Conservation (phyloP, 305 asterid genomes). For the Fraxinus baroniana region DNA sequence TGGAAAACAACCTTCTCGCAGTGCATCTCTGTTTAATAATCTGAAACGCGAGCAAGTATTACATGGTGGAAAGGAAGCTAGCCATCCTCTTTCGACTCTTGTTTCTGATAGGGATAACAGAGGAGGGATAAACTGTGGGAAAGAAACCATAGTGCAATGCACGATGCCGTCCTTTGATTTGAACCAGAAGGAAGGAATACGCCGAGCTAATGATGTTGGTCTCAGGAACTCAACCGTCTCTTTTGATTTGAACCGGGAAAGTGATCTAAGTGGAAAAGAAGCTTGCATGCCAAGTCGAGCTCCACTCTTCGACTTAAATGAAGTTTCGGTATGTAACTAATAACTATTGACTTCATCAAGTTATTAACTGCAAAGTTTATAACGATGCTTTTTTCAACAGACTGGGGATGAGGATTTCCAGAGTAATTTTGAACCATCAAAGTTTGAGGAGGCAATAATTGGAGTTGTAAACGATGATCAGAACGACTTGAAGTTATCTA, state of each 20-base stretch:
- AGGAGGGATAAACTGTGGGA: conserved; percentile 24
- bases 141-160: conserved; percentile 13
- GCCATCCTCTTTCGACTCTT: not conserved
- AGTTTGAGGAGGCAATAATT: conserved; percentile 44
- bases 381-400: conserved; percentile 29
- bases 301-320: conserved; percentile 72
- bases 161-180: conserved; percentile 33
- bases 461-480: conserved; percentile 54
- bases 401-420: conserved; percentile 64
- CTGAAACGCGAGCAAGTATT: conserved; percentile 29
- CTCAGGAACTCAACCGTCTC: conserved; percentile 22
- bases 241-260: conserved; percentile 58
- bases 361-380: not conserved
- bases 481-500: conserved; percentile 53
- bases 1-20: conserved; percentile 8
- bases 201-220: conserved; percentile 32
- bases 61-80: conserved; percentile 31
- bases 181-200: conserved; percentile 45
- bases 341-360: not conserved
- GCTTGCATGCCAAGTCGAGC: conserved; percentile 41
- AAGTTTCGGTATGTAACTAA: conserved; percentile 51
- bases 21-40: conserved; percentile 21
- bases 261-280: conserved; percentile 39
- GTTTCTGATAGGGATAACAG: conserved; percentile 25
- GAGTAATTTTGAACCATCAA: conserved; percentile 34